These are phyloP conservation scores for Aegilops umbellulata DNA, from an alignment of 176 grass and related monocot genomes.

Conservation along the genomic window DNA sequence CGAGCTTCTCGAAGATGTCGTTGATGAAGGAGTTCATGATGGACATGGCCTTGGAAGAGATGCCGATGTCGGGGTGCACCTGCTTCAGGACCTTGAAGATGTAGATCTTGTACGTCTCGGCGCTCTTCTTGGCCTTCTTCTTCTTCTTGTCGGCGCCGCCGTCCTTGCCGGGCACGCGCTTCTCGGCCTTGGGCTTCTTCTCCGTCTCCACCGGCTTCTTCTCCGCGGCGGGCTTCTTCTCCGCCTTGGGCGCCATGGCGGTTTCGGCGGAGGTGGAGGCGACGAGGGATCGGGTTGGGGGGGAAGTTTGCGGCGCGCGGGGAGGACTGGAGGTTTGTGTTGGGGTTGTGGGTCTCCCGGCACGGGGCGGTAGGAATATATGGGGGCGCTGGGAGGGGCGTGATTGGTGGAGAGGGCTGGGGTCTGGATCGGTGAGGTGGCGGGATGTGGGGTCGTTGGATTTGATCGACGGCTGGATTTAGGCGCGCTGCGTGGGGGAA, in stretches of 20 bases:
- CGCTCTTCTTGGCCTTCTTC: slow-evolving; percentile 49
- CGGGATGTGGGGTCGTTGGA: background rate
- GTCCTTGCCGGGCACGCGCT: slow-evolving; percentile 12
- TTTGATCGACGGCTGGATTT: slow-evolving; percentile 9
- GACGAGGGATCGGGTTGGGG: no score
- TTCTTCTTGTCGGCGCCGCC: slow-evolving; percentile 35
- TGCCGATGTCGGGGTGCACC: slow-evolving; percentile 84
- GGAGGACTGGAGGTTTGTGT: no score
- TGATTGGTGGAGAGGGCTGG: slow-evolving; percentile 10
- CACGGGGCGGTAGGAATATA: background rate
- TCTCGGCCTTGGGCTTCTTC: slow-evolving; percentile 38
- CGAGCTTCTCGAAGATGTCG: slow-evolving; percentile 88
- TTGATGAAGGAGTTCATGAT: slow-evolving; percentile 98
- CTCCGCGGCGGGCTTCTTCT: slow-evolving; percentile 50
- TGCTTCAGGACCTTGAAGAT: slow-evolving; percentile 97
- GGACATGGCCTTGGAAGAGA: slow-evolving; percentile 93
- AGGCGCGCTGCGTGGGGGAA: background rate
- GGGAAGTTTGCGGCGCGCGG: no score
- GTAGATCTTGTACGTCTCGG: slow-evolving; percentile 95
- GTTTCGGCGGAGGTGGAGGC: background rate
- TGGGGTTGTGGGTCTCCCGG: no score
- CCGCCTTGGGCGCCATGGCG: slow-evolving; percentile 49
- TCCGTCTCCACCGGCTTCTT: slow-evolving; percentile 39
- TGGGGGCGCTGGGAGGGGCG: background rate
- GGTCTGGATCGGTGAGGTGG: slow-evolving; percentile 37